Evolutionary conservation across 73 alveolate genomes (phyloP).

Genomic region (Stentor coeruleus): DNA sequence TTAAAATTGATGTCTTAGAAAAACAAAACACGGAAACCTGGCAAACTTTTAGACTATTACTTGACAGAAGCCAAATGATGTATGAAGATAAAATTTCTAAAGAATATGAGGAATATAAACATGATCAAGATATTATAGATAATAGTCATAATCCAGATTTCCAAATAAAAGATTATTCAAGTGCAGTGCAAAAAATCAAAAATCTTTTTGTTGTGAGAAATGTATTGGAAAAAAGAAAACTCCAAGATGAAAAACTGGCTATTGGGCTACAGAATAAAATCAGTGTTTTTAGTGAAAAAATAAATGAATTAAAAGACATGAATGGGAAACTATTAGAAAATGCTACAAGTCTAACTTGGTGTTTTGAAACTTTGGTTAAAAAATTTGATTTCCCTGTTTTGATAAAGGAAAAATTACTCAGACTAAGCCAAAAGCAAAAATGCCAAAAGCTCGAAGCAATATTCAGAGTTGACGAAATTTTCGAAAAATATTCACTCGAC

Average conservation of each 20-base stretch:
- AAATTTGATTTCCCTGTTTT: background rate
- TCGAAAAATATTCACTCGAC: background rate
- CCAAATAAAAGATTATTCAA: background rate
- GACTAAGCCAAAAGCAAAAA: background rate
- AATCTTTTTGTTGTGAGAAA: background rate
- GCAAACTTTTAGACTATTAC: background rate
- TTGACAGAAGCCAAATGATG: background rate
- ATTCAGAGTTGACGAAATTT: background rate
- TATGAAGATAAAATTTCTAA: background rate
- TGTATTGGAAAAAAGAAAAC: background rate
- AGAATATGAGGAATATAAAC: background rate
- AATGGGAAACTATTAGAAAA: background rate
- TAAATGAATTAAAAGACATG: background rate
- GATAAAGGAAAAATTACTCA: no score
- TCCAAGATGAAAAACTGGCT: constrained; percentile 15
- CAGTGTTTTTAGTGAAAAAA: background rate
- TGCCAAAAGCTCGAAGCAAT: background rate
- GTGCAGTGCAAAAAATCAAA: background rate
- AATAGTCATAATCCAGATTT: background rate
- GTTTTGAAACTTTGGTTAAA: background rate
- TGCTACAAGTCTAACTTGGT: background rate
- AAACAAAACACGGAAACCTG: background rate
- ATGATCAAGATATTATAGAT: background rate
- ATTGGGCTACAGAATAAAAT: background rate
- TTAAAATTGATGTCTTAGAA: background rate